phyloP scores from a whole-genome alignment of 441 rosid species.

The Pelargonium cotyledonis region DNA sequence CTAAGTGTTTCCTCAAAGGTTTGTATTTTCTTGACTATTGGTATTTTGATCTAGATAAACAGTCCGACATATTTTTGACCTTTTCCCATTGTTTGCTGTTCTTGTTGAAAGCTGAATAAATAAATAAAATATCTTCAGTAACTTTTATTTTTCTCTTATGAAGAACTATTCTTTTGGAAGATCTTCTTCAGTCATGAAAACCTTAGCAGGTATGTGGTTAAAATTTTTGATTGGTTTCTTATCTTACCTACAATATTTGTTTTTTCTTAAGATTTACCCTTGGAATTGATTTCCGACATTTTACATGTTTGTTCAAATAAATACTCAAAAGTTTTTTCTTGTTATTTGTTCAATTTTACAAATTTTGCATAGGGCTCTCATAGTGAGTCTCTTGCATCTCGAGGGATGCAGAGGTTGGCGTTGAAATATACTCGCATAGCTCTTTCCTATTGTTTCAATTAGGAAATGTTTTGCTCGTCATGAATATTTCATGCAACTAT shows the following conservation, averaged over 20 bases:
- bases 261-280: not conserved
- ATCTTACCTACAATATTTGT: conserved; percentile 8
- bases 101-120: conserved; percentile 5
- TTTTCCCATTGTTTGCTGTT: not conserved
- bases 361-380: not conserved
- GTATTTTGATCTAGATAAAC: not conserved
- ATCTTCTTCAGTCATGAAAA: conserved; percentile 84
- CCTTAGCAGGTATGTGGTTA: conserved; percentile 69
- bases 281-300: not conserved
- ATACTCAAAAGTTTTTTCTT: not conserved
- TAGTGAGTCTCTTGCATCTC: not conserved
- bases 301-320: not conserved
- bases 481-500: not conserved
- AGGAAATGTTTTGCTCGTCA: not conserved
- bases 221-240: conserved; percentile 15
- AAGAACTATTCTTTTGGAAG: conserved; percentile 93
- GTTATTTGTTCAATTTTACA: no score
- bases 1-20: conserved; percentile 87
- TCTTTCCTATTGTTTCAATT: not conserved
- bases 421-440: not conserved
- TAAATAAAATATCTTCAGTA: conserved; percentile 19
- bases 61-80: not conserved
- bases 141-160: conserved; percentile 23
- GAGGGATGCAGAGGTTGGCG: not conserved
- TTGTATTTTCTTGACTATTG: conserved; percentile 19